A percentile compares a stretch with the other conserved stretches of the same genome.
phyloP scores from a whole-genome alignment of 805 yeast genomes.

The Komagataella ulmi region DNA sequence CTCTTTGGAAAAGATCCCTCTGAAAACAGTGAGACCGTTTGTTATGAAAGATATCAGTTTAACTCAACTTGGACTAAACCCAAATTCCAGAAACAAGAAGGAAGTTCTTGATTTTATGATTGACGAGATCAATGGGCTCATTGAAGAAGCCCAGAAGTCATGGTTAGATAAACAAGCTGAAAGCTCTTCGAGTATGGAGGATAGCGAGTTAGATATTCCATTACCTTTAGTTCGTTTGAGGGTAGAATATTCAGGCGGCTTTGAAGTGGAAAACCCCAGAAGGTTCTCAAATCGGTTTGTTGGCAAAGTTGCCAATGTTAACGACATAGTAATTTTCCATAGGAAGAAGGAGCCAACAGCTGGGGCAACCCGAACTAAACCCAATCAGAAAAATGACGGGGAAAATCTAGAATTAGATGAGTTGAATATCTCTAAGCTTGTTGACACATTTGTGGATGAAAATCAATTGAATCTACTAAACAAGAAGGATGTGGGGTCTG shows the following conservation, averaged over 20 bases:
- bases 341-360: conserved; percentile 25
- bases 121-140: conserved; percentile 52
- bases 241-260: conserved; percentile 86
- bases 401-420: conserved; percentile 18
- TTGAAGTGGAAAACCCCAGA: conserved; percentile 82
- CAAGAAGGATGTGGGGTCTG: conserved; percentile 60
- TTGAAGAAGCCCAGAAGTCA: conserved; percentile 39
- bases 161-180: conserved; percentile 24
- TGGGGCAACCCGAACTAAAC: conserved; percentile 1
- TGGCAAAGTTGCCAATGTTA: conserved; percentile 83
- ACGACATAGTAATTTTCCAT: conserved; percentile 67
- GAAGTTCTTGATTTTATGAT: conserved; percentile 49
- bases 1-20: conserved; percentile 42
- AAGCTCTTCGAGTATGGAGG: conserved; percentile 7
- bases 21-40: conserved; percentile 75
- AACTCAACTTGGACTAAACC: conserved; percentile 37
- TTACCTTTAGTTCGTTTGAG: conserved; percentile 71
- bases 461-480: conserved; percentile 60
- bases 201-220: conserved; percentile 33
- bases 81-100: conserved; percentile 46
- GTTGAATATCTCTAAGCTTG: conserved; percentile 45
- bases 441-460: conserved; percentile 47
- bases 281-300: conserved; percentile 84
- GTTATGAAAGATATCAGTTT: conserved; percentile 55
- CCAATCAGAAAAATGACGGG: conserved; percentile 2